phyloP scores from a whole-genome alignment of 495 filamentous ascomycete species.

The Trypethelium eluteriae region DNA sequence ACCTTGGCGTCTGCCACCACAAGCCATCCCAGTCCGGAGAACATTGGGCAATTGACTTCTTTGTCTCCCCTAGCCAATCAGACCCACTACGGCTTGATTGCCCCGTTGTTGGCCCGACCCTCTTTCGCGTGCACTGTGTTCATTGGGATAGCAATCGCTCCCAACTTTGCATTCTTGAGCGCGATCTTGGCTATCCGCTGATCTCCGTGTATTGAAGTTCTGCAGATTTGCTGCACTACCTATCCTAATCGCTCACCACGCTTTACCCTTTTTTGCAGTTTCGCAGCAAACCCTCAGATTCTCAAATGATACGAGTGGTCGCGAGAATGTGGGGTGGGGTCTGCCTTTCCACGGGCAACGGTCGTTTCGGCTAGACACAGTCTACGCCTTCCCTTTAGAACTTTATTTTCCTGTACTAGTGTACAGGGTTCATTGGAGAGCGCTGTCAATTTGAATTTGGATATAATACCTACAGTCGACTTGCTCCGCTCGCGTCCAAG shows the following conservation, averaged over 20 bases:
- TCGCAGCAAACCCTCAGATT: too few species aligned
- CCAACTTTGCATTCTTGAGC: not conserved
- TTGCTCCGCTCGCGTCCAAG: too few species aligned
- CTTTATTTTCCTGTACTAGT: too few species aligned
- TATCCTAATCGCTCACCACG: not conserved
- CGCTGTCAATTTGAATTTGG: too few species aligned
- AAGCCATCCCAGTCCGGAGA: not conserved
- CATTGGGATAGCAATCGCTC: not conserved
- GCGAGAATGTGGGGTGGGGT: not conserved
- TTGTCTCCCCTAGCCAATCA: constrained; percentile 3
- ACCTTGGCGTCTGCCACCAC: not conserved
- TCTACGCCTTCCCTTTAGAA: too few species aligned
- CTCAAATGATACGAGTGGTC: too few species aligned
- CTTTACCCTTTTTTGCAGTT: too few species aligned
- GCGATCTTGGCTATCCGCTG: not conserved
- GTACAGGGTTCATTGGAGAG: too few species aligned
- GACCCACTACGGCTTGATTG: not conserved
- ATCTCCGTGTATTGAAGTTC: not conserved
- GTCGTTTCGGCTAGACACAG: not conserved
- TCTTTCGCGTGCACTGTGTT: not conserved
- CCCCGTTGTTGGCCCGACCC: not conserved
- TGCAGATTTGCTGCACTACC: not conserved
- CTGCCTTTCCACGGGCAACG: not conserved
- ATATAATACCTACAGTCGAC: too few species aligned
- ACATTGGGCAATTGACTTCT: not conserved